Conservation (phyloP, 495 filamentous ascomycete species). For the Parathielavia appendiculata region DNA sequence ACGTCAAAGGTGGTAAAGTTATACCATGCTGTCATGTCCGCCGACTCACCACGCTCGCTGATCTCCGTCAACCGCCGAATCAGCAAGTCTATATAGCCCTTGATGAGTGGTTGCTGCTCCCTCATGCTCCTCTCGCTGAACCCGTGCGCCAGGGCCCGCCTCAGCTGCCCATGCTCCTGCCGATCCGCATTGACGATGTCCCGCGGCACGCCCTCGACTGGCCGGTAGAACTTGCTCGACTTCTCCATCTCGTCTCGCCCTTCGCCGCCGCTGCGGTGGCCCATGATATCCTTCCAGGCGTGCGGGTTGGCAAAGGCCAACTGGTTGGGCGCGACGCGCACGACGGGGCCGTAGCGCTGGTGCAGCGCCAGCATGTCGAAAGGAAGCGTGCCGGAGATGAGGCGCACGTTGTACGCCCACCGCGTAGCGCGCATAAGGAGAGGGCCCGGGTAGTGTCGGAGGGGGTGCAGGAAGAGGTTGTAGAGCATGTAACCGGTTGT, state of each 20-base stretch:
- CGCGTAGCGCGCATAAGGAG: conserved; percentile 37
- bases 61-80: conserved; percentile 41
- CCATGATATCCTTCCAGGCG: conserved; percentile 56
- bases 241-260: conserved; percentile 26
- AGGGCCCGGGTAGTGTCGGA: conserved; percentile 50
- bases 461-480: conserved; percentile 48
- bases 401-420: conserved; percentile 30
- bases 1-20: conserved; percentile 59
- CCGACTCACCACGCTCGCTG: conserved; percentile 23
- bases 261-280: conserved; percentile 28
- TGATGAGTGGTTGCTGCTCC: conserved; percentile 45
- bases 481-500: conserved; percentile 30
- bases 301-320: conserved; percentile 45
- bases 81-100: conserved; percentile 43
- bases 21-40: conserved; percentile 52
- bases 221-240: conserved; percentile 32
- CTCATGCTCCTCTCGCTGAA: conserved; percentile 49
- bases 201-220: conserved; percentile 22
- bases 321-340: conserved; percentile 52
- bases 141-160: conserved; percentile 49
- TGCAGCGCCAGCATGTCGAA: conserved; percentile 45
- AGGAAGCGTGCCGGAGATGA: conserved; percentile 36
- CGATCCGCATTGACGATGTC: conserved; percentile 33
- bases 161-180: conserved; percentile 40
- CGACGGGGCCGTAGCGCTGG: conserved; percentile 46